Conservation (phyloP, 192 early-diverging fungal genomes). For the Jimgerdemannia lactiflua region DNA sequence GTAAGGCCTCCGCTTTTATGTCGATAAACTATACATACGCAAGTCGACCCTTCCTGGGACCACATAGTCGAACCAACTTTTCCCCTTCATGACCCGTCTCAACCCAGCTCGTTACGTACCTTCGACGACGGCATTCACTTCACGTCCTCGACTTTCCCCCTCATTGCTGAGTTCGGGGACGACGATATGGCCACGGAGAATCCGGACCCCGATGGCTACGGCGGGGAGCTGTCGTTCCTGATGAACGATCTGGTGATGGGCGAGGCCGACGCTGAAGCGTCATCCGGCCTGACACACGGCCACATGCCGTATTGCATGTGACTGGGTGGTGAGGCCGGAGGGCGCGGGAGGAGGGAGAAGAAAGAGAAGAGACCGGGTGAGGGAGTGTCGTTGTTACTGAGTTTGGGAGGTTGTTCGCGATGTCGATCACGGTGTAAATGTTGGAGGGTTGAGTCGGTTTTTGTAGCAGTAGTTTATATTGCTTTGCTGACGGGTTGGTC, state of each 20-base stretch:
- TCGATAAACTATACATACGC: too few relatives aligned
- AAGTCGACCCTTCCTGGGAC: too few relatives aligned
- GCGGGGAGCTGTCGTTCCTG: background rate
- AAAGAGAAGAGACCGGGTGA: too few relatives aligned
- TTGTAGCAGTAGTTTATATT: too few relatives aligned
- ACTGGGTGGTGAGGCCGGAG: background rate
- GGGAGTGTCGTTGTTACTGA: too few relatives aligned
- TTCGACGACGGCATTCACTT: background rate
- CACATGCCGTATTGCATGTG: background rate
- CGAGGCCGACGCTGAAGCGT: background rate
- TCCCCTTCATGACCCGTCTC: background rate
- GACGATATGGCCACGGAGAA: background rate
- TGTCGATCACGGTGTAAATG: too few relatives aligned
- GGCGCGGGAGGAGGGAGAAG: too few relatives aligned
- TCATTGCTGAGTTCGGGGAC: background rate
- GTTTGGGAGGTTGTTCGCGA: too few relatives aligned
- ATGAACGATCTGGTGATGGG: background rate
- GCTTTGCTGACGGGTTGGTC: too few relatives aligned
- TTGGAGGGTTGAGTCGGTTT: too few relatives aligned
- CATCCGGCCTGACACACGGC: too few relatives aligned
- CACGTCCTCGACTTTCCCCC: background rate
- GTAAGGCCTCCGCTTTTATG: background rate
- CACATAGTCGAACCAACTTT: background rate
- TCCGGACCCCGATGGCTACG: background rate
- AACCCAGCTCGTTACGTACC: background rate